Base-by-base conservation (phyloP, 805 yeast species). In the Lipomyces yamanashiensis region DNA sequence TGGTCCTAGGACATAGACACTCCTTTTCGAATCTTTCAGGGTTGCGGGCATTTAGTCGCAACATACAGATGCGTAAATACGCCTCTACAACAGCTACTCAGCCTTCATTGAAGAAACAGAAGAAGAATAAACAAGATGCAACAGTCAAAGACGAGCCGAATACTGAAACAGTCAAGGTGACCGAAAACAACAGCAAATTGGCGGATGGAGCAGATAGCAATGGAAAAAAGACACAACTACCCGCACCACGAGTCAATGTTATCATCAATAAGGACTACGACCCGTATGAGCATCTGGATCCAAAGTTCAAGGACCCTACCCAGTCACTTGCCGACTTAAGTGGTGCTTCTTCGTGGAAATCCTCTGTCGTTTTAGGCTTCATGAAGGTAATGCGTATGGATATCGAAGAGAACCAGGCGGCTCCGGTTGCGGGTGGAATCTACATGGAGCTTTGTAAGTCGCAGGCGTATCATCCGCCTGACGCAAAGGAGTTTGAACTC, bases 391-490 rank as follows among this genome's bases (percentile, higher is more conserved):
- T 93, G 74, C 81, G 85, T 67, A 79, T 93, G 62, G 97, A 93
- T 76, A 91, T 93, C 96, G 98, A 93, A 79, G 85, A 85, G 67
- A 84, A 92, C 44, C 84, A 98, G 73, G 89, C 98, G 0, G 98
- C 98, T 34, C 92, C 98, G 0, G 87, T 93, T 68, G 97, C 97
- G 5, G 98, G 98, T 8, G 88, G 92, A 2, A 81, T 83, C 61
- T 95, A 92, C 77, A 89, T 90, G 73, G 91, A 89, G 55, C 86
- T 89, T 76, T 92, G 97, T 78, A 91, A 91, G 75, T 84, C 80
- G 50, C 98, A 92, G 77, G 97, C 90, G 2, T 71, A 67, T 49
- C 74, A 74, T 57, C 54, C 63, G 21, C 57, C 62, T 9, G 65
- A 87, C n/a, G 81, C 87, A 63, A 92, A 88, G 73, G 87, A 85